phyloP scores from a whole-genome alignment of 257 asterid species.

The Nicotiana obtusifolia region DNA sequence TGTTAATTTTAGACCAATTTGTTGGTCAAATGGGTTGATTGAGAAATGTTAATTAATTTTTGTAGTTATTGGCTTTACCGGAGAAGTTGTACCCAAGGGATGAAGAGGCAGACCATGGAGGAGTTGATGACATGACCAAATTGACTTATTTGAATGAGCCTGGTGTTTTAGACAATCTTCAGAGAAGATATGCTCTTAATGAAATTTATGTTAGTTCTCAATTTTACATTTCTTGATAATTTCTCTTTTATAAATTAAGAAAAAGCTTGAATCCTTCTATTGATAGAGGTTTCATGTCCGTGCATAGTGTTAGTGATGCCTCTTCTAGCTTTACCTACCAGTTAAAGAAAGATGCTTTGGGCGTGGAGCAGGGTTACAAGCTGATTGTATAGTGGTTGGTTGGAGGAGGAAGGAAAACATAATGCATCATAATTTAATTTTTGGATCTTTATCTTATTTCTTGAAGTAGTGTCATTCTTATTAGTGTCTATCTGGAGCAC shows the following conservation, averaged over 20 bases:
- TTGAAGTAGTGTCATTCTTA: neutral
- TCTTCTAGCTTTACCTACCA: neutral
- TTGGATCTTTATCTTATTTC: neutral
- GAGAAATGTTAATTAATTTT: neutral
- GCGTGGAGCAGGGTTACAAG: neutral
- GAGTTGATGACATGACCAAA: constrained; percentile 97
- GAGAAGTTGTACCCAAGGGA: constrained; percentile 80
- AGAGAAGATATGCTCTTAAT: constrained; percentile 78
- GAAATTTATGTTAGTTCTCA: constrained; percentile 73
- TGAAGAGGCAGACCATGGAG: constrained; percentile 85
- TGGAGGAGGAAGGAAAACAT: neutral
- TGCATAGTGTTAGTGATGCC: neutral
- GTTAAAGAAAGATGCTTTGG: neutral
- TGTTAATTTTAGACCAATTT: neutral
- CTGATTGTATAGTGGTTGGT: neutral
- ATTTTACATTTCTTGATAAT: constrained; percentile 9
- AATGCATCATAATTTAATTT: neutral
- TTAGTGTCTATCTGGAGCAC: neutral
- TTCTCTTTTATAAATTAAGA: constrained; percentile 3
- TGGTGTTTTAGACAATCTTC: constrained; percentile 88
- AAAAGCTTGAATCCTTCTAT: neutral
- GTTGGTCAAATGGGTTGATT: neutral
- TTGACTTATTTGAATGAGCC: constrained; percentile 93
- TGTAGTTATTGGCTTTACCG: constrained; percentile 53
- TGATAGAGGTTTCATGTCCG: neutral